A percentile compares a stretch with the other conserved stretches of the same genome.
Evolutionary conservation across 306 rosid genomes (phyloP).

Genomic region (Gillenia trifoliata): DNA sequence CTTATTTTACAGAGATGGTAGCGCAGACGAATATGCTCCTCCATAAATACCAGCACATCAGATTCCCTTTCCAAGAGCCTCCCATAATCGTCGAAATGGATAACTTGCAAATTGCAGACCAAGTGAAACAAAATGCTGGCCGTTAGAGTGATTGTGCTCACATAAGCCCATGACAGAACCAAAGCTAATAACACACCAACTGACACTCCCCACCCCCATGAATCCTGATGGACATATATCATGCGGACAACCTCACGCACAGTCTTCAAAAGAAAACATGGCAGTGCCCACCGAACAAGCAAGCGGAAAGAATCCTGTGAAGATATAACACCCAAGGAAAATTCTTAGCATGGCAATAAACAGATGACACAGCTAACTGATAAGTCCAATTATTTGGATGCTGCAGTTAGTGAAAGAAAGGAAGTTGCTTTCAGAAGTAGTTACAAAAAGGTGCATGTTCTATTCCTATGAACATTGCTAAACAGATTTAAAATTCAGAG

Average conservation of each 20-base stretch:
- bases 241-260: conserved; percentile 51
- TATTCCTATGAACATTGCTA: background rate
- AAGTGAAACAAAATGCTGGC: conserved; percentile 82
- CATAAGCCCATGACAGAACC: conserved; percentile 68
- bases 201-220: conserved; percentile 63
- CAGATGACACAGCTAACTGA: background rate
- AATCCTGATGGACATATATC: conserved; percentile 31
- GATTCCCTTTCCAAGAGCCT: conserved; percentile 69
- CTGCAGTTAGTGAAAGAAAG: background rate
- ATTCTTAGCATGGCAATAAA: background rate
- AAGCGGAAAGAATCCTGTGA: conserved; percentile 52
- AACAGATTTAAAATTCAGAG: background rate
- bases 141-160: conserved; percentile 58
- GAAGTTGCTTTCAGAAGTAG: background rate
- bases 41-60: conserved; percentile 51
- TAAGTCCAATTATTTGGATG: no score
- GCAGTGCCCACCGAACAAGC: conserved; percentile 55
- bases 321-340: background rate
- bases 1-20: conserved; percentile 78
- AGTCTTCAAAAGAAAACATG: conserved; percentile 57
- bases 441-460: background rate
- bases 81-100: conserved; percentile 71
- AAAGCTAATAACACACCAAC: conserved; percentile 36
- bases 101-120: conserved; percentile 79
- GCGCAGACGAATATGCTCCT: conserved; percentile 74